Conservation (phyloP, 1,284 basidiomycete genomes). For the Peniophora sp. region DNA sequence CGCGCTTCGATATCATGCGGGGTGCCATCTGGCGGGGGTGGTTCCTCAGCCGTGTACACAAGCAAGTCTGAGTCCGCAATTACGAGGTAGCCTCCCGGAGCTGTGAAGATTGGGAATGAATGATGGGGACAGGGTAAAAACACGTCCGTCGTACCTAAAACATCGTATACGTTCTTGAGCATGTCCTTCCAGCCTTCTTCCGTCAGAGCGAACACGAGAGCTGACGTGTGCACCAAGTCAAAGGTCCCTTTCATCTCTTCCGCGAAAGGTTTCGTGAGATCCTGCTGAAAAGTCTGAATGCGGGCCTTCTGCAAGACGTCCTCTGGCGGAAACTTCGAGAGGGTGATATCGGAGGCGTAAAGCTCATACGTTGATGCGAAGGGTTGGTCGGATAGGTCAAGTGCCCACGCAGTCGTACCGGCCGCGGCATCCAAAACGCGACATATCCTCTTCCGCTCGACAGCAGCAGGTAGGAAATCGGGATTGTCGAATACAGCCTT, state of each 20-base stretch:
- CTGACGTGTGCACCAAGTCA: slow-evolving; percentile 3
- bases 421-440: neutral
- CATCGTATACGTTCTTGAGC: neutral
- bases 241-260: slow-evolving; percentile 6
- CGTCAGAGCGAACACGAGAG: neutral
- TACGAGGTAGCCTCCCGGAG: neutral
- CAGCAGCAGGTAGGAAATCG: neutral
- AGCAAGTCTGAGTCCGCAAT: neutral
- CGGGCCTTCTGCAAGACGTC: neutral
- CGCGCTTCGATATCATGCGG: neutral
- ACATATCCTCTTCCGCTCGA: neutral
- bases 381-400: neutral
- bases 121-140: neutral
- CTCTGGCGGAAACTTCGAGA: neutral
- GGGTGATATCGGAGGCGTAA: slow-evolving; percentile 5
- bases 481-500: neutral
- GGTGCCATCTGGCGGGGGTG: neutral
- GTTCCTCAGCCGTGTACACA: neutral
- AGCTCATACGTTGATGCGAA: neutral
- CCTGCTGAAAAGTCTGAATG: slow-evolving; percentile 4
- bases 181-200: slow-evolving; percentile 1
- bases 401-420: neutral
- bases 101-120: neutral
- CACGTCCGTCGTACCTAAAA: slow-evolving; percentile 5
- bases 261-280: slow-evolving; percentile 5